Evolutionary conservation across 805 yeast genomes (phyloP).

Genomic region (Starmerella vitae): DNA sequence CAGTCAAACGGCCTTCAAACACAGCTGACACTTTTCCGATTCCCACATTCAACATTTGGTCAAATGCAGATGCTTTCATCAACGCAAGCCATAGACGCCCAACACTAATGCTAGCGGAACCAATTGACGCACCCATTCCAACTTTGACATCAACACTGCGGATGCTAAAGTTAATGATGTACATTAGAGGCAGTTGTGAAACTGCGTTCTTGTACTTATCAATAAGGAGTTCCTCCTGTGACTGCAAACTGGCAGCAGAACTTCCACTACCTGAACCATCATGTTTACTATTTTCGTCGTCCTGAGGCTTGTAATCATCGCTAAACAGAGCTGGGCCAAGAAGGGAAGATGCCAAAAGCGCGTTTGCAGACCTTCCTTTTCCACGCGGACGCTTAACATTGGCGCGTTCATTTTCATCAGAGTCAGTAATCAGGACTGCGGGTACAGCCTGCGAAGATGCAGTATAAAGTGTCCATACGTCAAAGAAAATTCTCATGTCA

Average conservation of each 20-base stretch:
- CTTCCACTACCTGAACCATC: background rate
- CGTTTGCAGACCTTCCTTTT: background rate
- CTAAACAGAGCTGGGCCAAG: background rate
- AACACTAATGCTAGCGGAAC: slow-evolving; percentile 42
- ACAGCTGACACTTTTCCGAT: slow-evolving; percentile 38
- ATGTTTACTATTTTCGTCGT: background rate
- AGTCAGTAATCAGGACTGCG: background rate
- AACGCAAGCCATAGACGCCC: slow-evolving; percentile 58
- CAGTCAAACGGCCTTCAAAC: slow-evolving; percentile 73
- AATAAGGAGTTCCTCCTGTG: slow-evolving; percentile 19
- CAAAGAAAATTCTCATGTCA: slow-evolving; percentile 58
- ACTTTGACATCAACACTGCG: slow-evolving; percentile 41
- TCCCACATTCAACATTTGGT: slow-evolving; percentile 55
- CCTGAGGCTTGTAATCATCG: background rate
- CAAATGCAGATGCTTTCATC: slow-evolving; percentile 52
- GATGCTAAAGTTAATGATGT: slow-evolving; percentile 51
- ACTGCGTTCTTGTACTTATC: slow-evolving; percentile 43
- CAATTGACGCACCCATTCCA: slow-evolving; percentile 76
- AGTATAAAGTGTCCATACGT: slow-evolving; percentile 18
- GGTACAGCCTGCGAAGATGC: background rate
- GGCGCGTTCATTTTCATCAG: background rate
- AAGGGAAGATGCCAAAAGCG: background rate
- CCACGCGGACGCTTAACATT: background rate
- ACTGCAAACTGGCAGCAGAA: background rate
- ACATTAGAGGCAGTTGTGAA: slow-evolving; percentile 55